Evolutionary conservation across 768 basidiomycete species (phyloP).

Genomic region (Paxillus involutus): DNA sequence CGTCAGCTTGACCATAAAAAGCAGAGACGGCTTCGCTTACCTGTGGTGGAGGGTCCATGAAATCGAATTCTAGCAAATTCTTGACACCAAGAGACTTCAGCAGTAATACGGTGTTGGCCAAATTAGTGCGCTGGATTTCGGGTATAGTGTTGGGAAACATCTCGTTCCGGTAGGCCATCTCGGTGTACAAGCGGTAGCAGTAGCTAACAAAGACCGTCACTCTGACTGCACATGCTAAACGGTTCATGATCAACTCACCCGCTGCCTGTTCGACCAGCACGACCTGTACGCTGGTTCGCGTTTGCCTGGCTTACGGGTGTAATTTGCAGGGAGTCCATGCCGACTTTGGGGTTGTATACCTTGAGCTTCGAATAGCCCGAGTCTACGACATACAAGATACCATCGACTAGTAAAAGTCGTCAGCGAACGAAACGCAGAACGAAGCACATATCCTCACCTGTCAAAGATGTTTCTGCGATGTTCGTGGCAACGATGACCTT

Average conservation of each 20-base stretch:
- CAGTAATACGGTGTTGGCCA: slow-evolving; percentile 94
- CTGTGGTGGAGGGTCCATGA: slow-evolving; percentile 99
- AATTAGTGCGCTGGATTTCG: slow-evolving; percentile 96
- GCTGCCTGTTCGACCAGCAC: slow-evolving; percentile 94
- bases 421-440: background rate
- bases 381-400: slow-evolving; percentile 96
- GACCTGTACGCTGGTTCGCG: slow-evolving; percentile 92
- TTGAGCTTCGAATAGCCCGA: slow-evolving; percentile 97
- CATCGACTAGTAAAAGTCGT: slow-evolving; percentile 66
- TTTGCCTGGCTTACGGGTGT: slow-evolving; percentile 99
- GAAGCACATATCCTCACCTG: slow-evolving; percentile 48
- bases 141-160: slow-evolving; percentile 95
- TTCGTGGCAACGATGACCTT: slow-evolving; percentile 99
- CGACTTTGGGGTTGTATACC: slow-evolving; percentile 98
- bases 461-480: slow-evolving; percentile 97
- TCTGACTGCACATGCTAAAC: background rate
- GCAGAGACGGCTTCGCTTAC: slow-evolving; percentile 34
- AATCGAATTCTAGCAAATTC: slow-evolving; percentile 96
- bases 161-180: slow-evolving; percentile 95
- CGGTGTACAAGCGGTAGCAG: slow-evolving; percentile 96
- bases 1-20: background rate
- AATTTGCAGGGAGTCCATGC: slow-evolving; percentile 99
- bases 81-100: slow-evolving; percentile 97
- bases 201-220: slow-evolving; percentile 48
- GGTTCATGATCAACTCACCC: slow-evolving; percentile 56